Percentiles rank a stretch among this genome's conserved stretches.
phyloP scores from a whole-genome alignment of 305 asterid species.

The Solanum hybrid region DNA sequence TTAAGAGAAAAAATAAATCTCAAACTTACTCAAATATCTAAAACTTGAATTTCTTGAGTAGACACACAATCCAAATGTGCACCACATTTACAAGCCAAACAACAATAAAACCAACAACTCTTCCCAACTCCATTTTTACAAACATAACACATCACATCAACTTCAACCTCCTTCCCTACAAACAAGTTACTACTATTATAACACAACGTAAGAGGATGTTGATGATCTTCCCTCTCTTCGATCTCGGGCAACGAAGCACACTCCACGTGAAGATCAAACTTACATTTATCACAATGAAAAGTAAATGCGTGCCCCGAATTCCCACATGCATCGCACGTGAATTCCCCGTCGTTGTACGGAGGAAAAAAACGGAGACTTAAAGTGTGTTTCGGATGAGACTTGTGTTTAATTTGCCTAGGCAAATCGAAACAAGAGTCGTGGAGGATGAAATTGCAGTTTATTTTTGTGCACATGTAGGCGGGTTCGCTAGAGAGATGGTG shows the following conservation, averaged over 20 bases:
- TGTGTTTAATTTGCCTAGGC: slow-evolving; percentile 41
- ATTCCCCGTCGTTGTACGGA: slow-evolving; percentile 29
- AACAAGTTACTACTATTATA: background rate
- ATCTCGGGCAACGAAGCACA: slow-evolving; percentile 50
- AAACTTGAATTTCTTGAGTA: background rate
- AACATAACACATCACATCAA: slow-evolving; percentile 6
- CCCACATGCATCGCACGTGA: slow-evolving; percentile 46
- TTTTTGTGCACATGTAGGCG: slow-evolving; percentile 37
- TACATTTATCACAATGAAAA: slow-evolving; percentile 37
- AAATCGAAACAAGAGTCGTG: slow-evolving; percentile 46
- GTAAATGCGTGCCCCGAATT: slow-evolving; percentile 39
- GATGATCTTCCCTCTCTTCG: slow-evolving; percentile 14
- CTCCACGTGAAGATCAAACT: slow-evolving; percentile 47
- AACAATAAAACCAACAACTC: slow-evolving; percentile 15
- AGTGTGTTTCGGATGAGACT: slow-evolving; percentile 38
- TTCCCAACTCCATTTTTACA: slow-evolving; percentile 7
- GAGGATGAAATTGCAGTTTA: slow-evolving; percentile 35
- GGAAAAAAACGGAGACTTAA: slow-evolving; percentile 27
- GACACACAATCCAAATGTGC: slow-evolving; percentile 19
- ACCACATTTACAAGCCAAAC: slow-evolving; percentile 13
- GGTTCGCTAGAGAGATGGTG: slow-evolving; percentile 26
- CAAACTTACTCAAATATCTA: background rate
- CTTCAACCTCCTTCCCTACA: background rate
- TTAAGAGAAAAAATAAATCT: background rate
- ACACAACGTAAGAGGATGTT: slow-evolving; percentile 8